A percentile compares a stretch with the other conserved stretches of the same genome.
phyloP scores from a whole-genome alignment of 2,329 filamentous ascomycete species.

The Neoarthrinium moseri region DNA sequence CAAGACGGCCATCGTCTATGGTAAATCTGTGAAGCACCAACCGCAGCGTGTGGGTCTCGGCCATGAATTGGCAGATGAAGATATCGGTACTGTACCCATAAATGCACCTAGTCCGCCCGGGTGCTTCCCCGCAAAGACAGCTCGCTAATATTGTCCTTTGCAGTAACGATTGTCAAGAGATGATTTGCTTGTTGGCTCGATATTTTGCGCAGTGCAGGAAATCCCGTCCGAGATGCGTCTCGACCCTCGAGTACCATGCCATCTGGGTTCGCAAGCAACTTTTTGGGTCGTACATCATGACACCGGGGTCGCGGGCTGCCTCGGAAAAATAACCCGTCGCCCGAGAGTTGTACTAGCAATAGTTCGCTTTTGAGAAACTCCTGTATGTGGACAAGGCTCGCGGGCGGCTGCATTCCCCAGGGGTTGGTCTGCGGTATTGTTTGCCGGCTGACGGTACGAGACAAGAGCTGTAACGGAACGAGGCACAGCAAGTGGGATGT shows the following conservation, averaged over 20 bases:
- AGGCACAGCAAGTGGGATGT: background rate
- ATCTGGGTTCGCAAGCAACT: background rate
- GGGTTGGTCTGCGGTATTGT: background rate
- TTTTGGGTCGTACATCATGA: constrained; percentile 15
- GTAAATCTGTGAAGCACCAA: constrained; percentile 97
- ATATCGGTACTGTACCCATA: constrained; percentile 67
- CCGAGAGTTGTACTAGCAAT: constrained; percentile 19
- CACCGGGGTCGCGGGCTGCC: constrained; percentile 20
- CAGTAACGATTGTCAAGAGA: constrained; percentile 70
- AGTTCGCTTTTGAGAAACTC: constrained; percentile 16
- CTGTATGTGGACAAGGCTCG: constrained; percentile 26
- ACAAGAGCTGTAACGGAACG: background rate
- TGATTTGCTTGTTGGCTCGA: constrained; percentile 36
- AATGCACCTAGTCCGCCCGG: background rate
- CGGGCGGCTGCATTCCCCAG: constrained; percentile 23
- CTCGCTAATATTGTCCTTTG: constrained; percentile 11
- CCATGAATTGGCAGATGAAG: constrained; percentile 93
- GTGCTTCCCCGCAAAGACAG: background rate
- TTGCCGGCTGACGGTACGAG: constrained; percentile 4
- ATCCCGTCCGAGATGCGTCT: constrained; percentile 11
- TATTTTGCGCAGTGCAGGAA: no score
- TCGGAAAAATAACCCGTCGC: constrained; percentile 11
- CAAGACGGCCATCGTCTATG: constrained; percentile 92
- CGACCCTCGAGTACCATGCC: no score
- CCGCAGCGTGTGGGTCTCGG: constrained; percentile 89